phyloP scores from a whole-genome alignment of 1,284 basidiomycete genomes.

The Cryptococcus sp. region DNA sequence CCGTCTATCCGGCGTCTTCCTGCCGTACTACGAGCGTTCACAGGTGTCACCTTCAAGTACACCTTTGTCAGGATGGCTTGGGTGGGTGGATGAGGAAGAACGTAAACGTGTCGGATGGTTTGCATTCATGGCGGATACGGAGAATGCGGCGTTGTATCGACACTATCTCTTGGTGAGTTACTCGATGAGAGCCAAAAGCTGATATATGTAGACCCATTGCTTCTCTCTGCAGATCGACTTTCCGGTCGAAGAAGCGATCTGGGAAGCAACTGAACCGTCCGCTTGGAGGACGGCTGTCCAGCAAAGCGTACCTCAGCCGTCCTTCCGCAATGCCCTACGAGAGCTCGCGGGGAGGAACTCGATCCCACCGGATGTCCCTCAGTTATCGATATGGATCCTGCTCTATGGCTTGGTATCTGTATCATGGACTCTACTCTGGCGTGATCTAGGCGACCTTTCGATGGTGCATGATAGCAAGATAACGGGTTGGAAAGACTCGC shows the following conservation, averaged over 20 bases:
- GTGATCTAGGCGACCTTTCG: conserved; percentile 30
- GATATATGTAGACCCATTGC: conserved; percentile 17
- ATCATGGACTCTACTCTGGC: conserved; percentile 31
- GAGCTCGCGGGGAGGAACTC: conserved; percentile 26
- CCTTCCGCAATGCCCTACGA: conserved; percentile 24
- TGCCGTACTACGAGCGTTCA: conserved; percentile 14
- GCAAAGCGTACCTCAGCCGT: conserved; percentile 1
- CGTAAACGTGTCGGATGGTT: conserved; percentile 30
- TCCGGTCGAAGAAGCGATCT: conserved; percentile 12
- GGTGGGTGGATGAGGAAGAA: conserved; percentile 33
- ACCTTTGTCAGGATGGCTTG: conserved; percentile 25
- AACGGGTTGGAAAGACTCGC: conserved; percentile 27
- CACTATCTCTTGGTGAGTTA: conserved; percentile 22
- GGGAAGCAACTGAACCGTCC: conserved; percentile 20
- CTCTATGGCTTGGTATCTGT: conserved; percentile 29
- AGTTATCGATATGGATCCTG: conserved; percentile 24
- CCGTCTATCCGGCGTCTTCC: conserved; percentile 24
- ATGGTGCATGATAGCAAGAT: conserved; percentile 31
- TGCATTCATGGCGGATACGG: conserved; percentile 34
- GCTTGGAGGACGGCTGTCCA: conserved; percentile 13
- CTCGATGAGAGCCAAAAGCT: neutral
- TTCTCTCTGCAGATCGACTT: conserved; percentile 22
- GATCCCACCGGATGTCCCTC: conserved; percentile 12
- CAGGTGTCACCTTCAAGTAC: conserved; percentile 8
- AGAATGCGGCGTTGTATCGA: conserved; percentile 31